Conservation (phyloP, 2,329 filamentous ascomycete species). For the Ophiostoma montium region DNA sequence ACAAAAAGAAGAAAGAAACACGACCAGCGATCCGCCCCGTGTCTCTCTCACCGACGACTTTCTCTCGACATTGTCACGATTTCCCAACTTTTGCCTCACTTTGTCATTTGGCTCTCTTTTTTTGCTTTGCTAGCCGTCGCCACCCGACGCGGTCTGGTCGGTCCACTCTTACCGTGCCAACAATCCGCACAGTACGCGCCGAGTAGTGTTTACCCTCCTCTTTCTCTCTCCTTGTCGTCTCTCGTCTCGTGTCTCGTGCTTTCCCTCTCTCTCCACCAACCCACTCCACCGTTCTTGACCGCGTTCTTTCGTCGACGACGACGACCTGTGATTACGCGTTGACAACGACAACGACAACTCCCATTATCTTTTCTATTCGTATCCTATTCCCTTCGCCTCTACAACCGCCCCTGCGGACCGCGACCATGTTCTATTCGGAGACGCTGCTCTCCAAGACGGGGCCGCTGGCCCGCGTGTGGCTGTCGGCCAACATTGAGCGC, state of each 20-base stretch:
- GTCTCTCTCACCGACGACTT: too few species aligned
- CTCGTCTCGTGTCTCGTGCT: background rate
- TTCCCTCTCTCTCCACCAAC: background rate
- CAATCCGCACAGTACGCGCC: conserved; percentile 8
- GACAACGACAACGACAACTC: background rate
- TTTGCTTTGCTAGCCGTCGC: background rate
- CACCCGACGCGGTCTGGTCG: conserved; percentile 4
- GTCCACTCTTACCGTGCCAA: conserved; percentile 4
- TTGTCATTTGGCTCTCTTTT: background rate
- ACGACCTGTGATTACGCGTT: background rate
- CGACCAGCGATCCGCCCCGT: too few species aligned
- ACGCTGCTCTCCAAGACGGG: conserved; percentile 92
- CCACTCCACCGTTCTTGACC: background rate
- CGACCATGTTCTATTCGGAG: conserved; percentile 89
- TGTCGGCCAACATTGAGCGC: conserved; percentile 94
- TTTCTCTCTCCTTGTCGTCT: background rate
- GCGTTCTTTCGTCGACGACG: background rate
- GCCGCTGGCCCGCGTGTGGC: conserved; percentile 92
- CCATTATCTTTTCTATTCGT: too few species aligned
- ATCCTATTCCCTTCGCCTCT: too few species aligned
- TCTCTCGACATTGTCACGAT: too few species aligned
- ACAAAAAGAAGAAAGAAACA: too few species aligned
- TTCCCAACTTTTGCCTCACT: background rate
- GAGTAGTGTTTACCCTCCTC: conserved; percentile 7
- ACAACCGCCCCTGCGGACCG: too few species aligned